phyloP scores from a whole-genome alignment of 192 early-diverging fungal species.

The Linderina pennispora region DNA sequence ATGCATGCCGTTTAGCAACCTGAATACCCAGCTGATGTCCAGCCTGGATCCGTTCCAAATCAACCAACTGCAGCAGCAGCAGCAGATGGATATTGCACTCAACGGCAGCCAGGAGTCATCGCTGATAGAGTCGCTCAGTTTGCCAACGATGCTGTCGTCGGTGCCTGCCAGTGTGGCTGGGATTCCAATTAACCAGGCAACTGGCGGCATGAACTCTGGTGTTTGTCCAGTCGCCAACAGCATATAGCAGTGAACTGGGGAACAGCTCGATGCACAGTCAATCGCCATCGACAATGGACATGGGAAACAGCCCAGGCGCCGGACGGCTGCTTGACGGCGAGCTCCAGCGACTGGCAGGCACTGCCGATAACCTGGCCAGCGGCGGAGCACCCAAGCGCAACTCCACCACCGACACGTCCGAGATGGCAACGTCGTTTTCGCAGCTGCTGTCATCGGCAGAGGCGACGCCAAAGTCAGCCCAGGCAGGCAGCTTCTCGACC shows the following conservation, averaged over 20 bases:
- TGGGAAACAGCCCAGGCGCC: no score
- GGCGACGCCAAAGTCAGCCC: neutral
- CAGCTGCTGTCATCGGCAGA: conserved; percentile 1
- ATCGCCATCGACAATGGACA: no score
- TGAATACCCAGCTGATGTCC: conserved; percentile 30
- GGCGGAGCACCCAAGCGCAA: no score
- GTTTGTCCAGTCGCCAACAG: no score
- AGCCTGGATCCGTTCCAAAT: conserved; percentile 12
- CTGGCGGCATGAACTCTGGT: no score
- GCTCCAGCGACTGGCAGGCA: no score
- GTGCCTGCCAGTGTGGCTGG: neutral
- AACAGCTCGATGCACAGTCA: no score
- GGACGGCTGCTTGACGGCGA: no score
- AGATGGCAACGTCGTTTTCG: conserved; percentile 1
- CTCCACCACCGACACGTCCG: conserved; percentile 9
- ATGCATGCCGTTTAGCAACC: conserved; percentile 18
- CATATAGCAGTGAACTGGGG: no score
- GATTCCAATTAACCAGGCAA: neutral
- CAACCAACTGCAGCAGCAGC: conserved; percentile 1
- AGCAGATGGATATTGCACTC: neutral
- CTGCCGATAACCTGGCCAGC: no score
- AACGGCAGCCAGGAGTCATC: neutral
- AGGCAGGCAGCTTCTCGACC: no score
- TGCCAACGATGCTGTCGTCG: neutral
- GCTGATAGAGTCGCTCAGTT: neutral